phyloP scores from a whole-genome alignment of 257 asterid genomes.

The Jaltomata sinuosa region DNA sequence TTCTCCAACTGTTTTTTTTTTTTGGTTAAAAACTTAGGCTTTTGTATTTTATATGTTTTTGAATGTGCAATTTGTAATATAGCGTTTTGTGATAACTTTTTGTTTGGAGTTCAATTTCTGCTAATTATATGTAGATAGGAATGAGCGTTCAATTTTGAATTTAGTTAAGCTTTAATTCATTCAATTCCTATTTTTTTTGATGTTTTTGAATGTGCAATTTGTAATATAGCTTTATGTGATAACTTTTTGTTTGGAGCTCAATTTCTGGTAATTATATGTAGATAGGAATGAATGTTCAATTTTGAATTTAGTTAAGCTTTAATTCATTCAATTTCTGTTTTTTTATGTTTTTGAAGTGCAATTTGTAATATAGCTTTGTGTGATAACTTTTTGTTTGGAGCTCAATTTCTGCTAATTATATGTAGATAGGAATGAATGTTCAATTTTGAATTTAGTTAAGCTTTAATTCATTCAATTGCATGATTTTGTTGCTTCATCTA shows the following conservation, averaged over 20 bases:
- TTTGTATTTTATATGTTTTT: neutral
- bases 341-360: neutral
- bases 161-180: neutral
- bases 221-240: neutral
- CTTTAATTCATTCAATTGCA: neutral
- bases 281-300: no score
- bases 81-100: neutral
- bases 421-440: neutral
- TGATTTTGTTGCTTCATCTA: neutral
- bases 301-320: no score
- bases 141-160: neutral
- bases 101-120: neutral
- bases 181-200: neutral
- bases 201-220: neutral
- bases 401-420: neutral
- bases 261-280: no score
- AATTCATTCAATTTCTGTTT: no score
- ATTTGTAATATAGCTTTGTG: neutral
- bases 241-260: no score
- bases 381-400: neutral
- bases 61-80: neutral
- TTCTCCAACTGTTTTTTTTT: neutral
- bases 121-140: neutral
- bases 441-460: neutral
- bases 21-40: neutral